Percentiles rank a stretch among this genome's conserved stretches.
phyloP scores from a whole-genome alignment of 495 filamentous ascomycete genomes.

The Lasiosphaeria hispida region DNA sequence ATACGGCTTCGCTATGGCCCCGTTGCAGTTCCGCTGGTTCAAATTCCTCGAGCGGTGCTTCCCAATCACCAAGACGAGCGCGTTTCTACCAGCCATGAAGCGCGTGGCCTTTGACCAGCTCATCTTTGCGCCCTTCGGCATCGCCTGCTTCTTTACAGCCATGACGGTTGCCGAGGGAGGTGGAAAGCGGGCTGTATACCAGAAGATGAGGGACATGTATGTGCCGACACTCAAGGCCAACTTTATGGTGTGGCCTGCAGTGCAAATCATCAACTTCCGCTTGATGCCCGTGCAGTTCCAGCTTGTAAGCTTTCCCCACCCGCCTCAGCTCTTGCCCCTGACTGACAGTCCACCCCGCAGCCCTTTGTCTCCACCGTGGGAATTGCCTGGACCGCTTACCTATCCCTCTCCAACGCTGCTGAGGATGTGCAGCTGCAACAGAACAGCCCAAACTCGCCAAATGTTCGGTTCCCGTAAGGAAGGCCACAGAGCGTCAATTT shows the following conservation, averaged over 20 bases:
- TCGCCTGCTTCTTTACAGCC: conserved; percentile 87
- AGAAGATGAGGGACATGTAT: conserved; percentile 93
- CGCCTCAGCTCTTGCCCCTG: not conserved
- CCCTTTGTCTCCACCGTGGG: conserved; percentile 95
- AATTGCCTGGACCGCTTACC: conserved; percentile 99
- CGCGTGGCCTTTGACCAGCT: conserved; percentile 90
- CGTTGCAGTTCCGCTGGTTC: conserved; percentile 97
- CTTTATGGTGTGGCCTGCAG: conserved; percentile 91
- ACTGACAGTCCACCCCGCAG: conserved; percentile 41
- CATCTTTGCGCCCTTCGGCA: conserved; percentile 90
- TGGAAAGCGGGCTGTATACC: conserved; percentile 69
- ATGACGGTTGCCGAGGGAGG: conserved; percentile 98
- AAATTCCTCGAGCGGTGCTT: conserved; percentile 78
- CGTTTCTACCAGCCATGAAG: conserved; percentile 77
- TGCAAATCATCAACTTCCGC: conserved; percentile 96
- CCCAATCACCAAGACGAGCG: conserved; percentile 74
- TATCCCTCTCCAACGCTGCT: conserved; percentile 88
- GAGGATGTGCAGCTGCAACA: conserved; percentile 52
- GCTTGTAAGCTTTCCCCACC: conserved; percentile 63
- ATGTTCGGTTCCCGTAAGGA: conserved; percentile 25
- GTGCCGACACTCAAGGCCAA: conserved; percentile 93
- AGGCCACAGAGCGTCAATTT: not conserved
- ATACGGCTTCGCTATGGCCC: conserved; percentile 94
- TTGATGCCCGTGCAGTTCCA: conserved; percentile 95
- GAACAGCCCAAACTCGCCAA: conserved; percentile 28